Base-by-base conservation (phyloP, 257 asterid genomes). In the Solanum virginianum region DNA sequence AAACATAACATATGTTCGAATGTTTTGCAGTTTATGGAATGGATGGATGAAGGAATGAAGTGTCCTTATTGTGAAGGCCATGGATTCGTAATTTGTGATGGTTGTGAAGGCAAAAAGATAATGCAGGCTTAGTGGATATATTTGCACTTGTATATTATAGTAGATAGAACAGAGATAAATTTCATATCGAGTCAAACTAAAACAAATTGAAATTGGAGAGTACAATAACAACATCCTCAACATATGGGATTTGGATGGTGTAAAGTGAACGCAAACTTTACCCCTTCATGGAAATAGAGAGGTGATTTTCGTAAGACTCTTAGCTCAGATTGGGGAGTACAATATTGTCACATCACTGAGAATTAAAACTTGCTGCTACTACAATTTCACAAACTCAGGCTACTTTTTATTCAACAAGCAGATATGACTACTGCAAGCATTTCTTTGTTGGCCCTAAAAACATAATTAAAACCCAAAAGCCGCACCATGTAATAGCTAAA, bases 51-150 rank as follows among this genome's bases (percentile, higher is more conserved):
- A 90, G 97, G 92, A 84, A 69, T 90, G 20, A 94, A 95, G 86
- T 96, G 98, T 82, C 94, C 97, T 1, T 96, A 96, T 85, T 95
- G 98, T 85, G 94, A 90, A 80, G 99, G 99, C 83, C 88, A 86
- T 10, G 98, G 98, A 69, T 90, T 85, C 91, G 72, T 82, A 57
- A 72, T 86, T 5, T 97, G 97, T 36, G 99, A 97, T 82, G 89
- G 85, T 41, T 95, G 99, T 87, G 87, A 88, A 63, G 98, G 93
- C 49, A 88, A 29, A 79, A 89, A 86, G 81, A 69, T 88, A 14
- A 77, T 85, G 60, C 83, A 87, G 59, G 83, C 86, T 69, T 88
- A 70, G 88, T 56, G 26, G 26, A 81, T 62, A 63, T 41, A 15
- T 39, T 24, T 77, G 16, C 62, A 39, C 32, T 26, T 65, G 51